Evolutionary conservation across 805 yeast genomes (phyloP).

Genomic region (Lachancea mirantina): DNA sequence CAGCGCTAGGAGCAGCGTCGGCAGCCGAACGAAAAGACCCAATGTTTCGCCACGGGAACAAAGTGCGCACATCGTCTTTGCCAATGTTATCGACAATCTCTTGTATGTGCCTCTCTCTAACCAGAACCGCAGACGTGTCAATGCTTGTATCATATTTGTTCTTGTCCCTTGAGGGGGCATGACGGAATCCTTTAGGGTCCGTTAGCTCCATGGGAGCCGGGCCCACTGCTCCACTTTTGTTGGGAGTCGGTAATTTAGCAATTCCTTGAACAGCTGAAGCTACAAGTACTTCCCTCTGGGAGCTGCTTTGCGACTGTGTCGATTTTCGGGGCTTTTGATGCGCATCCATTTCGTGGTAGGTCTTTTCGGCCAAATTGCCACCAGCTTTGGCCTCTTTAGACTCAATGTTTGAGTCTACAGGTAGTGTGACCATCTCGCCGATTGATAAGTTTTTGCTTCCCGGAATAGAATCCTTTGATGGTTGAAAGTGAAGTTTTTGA

Average conservation of each 20-base stretch:
- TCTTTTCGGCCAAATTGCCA: slow-evolving; percentile 10
- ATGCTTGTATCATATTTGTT: slow-evolving; percentile 29
- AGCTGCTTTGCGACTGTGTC: slow-evolving; percentile 1
- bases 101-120: slow-evolving; percentile 10
- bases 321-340: slow-evolving; percentile 4
- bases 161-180: slow-evolving; percentile 21
- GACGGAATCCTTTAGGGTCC: slow-evolving; percentile 18
- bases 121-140: slow-evolving; percentile 17
- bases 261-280: slow-evolving; percentile 20
- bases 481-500: too few species aligned
- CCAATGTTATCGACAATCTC: slow-evolving; percentile 12
- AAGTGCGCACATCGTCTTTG: slow-evolving; percentile 11
- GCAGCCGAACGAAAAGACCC: slow-evolving; percentile 25
- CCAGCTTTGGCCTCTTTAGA: slow-evolving; percentile 9
- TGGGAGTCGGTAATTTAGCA: slow-evolving; percentile 21
- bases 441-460: too few species aligned
- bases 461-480: too few species aligned
- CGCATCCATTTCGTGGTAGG: slow-evolving; percentile 6
- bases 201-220: slow-evolving; percentile 27
- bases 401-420: slow-evolving; percentile 7
- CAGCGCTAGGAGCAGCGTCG: slow-evolving; percentile 12
- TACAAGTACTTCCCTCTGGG: slow-evolving; percentile 12
- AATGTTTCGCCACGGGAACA: slow-evolving; percentile 34
- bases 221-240: slow-evolving; percentile 22
- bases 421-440: slow-evolving; percentile 5